Conservation (phyloP, 2,329 filamentous ascomycete species). For the Ambrosiella beaveri region DNA sequence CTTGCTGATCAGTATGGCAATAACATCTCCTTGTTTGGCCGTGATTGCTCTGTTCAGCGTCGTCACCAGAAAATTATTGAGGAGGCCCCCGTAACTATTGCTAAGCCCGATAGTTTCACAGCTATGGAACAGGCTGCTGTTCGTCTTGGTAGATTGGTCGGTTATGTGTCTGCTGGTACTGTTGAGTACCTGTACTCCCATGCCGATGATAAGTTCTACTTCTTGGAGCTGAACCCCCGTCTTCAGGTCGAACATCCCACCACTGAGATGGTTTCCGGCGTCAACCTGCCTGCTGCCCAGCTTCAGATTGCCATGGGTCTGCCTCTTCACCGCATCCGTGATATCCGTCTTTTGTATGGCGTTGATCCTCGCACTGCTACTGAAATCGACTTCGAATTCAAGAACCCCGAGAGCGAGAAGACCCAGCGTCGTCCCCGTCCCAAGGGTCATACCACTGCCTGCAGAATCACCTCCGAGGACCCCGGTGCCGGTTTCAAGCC, state of each 20-base stretch:
- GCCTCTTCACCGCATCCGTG: conserved; percentile 82
- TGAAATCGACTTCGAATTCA: conserved; percentile 94
- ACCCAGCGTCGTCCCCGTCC: conserved; percentile 79
- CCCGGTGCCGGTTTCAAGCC: conserved; percentile 99
- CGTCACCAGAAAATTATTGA: conserved; percentile 99
- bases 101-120: conserved; percentile 74
- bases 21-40: conserved; percentile 96
- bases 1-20: conserved; percentile 98
- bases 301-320: conserved; percentile 98
- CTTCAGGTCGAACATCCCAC: conserved; percentile 98
- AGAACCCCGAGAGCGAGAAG: conserved; percentile 63
- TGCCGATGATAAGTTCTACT: conserved; percentile 97
- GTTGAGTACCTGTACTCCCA: conserved; percentile 99
- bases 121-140: conserved; percentile 95
- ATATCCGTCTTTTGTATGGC: conserved; percentile 91
- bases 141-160: conserved; percentile 79
- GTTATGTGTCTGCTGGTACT: conserved; percentile 95
- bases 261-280: conserved; percentile 97
- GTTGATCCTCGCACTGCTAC: conserved; percentile 75
- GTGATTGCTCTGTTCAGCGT: conserved; percentile 96
- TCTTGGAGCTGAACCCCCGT: conserved; percentile 95
- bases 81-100: conserved; percentile 94
- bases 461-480: conserved; percentile 97
- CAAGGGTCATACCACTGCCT: conserved; percentile 94
- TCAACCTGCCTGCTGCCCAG: conserved; percentile 91